Base-by-base conservation (phyloP, 306 rosid species). In the Gleditsia sinensis region DNA sequence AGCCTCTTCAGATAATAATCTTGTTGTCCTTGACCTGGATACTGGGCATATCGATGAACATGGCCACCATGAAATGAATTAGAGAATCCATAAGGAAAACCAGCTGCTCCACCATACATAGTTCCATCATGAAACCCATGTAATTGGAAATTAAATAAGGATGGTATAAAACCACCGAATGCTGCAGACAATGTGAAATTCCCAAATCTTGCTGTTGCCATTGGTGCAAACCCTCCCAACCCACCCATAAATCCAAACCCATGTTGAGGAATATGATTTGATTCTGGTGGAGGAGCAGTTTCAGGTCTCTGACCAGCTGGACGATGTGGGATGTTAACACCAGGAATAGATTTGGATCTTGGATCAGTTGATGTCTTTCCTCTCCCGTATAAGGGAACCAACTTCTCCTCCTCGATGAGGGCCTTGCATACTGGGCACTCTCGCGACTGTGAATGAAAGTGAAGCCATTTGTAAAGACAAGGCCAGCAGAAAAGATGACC, bases 401-500 rank as follows among this genome's bases (percentile, higher is more conserved):
- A 80, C 69, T 79, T 90, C 63, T 88, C 85, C 81, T 92, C 94
- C 87, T 87, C 88, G 16, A 92, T 7, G 23, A 90, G 48, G 51
- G 98, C 98, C 83, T 92, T 92, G 82, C 98, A 92, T 53, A 92
- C 96, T 0, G 96, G 98, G 76, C 98, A 92, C 72, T 85, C 96
- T 46, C 63, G 88, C 36, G 96, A 88, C 48, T 86, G 86, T 13
- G 98, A 90, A 64, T 90, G 96, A 79, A 84, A 74, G 54, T 90
- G 87, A 75, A 92, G 92, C 98, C 98, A 92, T 67, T 90, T 86
- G 84, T 90, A 92, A 74, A 92, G 98, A 77, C 93, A 93, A 0
- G 96, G 92, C 98, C 98, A 93, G 75, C 96, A 93, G 74, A 88
- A 93, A 42, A 90, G 95, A 83, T 90, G 98, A 71, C 96, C 98